Conservation (phyloP, 306 rosid genomes). For the Comarum palustre region DNA sequence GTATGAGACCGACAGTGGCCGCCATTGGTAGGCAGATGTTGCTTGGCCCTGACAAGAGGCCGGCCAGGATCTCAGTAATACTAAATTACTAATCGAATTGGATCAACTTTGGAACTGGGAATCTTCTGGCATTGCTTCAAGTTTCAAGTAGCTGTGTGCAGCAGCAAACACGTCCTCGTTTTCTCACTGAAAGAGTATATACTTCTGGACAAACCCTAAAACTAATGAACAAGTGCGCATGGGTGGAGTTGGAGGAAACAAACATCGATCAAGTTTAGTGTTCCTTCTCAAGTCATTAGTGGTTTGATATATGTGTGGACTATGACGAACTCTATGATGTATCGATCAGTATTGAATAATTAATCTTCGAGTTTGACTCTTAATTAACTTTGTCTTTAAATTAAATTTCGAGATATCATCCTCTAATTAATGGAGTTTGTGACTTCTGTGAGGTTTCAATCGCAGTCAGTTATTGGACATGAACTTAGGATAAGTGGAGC, state of each 20-base stretch:
- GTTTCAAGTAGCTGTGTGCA: background rate
- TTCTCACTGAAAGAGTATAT: background rate
- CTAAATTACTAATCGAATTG: background rate
- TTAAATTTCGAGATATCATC: too few species aligned
- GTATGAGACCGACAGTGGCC: constrained; percentile 22
- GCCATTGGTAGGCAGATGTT: constrained; percentile 13
- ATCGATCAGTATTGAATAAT: background rate
- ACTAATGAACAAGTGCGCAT: background rate
- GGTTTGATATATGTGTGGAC: background rate
- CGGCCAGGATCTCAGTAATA: constrained; percentile 21
- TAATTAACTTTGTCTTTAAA: background rate
- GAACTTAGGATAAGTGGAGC: background rate
- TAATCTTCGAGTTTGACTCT: background rate
- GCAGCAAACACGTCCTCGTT: constrained; percentile 22
- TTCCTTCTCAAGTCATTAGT: background rate
- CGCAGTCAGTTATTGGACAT: background rate
- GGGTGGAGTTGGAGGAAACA: background rate
- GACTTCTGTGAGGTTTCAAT: background rate
- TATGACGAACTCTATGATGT: background rate
- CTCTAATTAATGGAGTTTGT: background rate
- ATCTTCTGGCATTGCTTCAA: background rate
- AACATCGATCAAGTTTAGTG: too few species aligned
- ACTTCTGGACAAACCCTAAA: background rate
- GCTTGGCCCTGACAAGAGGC: constrained; percentile 13
- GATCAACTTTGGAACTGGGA: background rate